phyloP scores from a whole-genome alignment of 2,329 filamentous ascomycete genomes.

The Orbilia quercus region DNA sequence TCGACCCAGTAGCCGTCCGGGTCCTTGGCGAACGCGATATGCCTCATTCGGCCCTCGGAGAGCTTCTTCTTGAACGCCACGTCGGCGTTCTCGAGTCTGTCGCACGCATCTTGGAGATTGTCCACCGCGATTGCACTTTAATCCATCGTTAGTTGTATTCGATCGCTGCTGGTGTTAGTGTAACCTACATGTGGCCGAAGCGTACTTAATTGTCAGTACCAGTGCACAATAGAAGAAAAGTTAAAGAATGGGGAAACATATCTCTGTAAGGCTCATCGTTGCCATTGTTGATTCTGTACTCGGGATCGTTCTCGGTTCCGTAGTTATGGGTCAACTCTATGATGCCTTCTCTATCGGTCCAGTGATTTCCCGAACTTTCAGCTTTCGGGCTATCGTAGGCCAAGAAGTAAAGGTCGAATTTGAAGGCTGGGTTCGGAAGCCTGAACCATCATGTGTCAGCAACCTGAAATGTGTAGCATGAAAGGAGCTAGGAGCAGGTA shows the following conservation, averaged over 20 bases:
- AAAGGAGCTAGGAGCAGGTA: not conserved
- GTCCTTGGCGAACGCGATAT: constrained; percentile 88
- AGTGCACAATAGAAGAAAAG: not conserved
- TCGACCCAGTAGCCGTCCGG: constrained; percentile 91
- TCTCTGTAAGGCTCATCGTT: constrained; percentile 80
- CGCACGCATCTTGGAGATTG: constrained; percentile 80
- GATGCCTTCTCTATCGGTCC: constrained; percentile 85
- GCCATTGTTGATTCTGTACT: constrained; percentile 85
- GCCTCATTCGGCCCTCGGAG: constrained; percentile 82
- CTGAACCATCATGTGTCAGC: constrained; percentile 12
- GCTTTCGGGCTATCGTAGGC: constrained; percentile 83
- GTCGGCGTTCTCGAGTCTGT: constrained; percentile 87
- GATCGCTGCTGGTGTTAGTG: not conserved
- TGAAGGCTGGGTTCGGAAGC: constrained; percentile 78
- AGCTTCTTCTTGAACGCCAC: constrained; percentile 97
- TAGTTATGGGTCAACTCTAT: constrained; percentile 82
- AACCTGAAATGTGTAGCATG: not conserved
- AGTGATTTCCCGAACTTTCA: constrained; percentile 77
- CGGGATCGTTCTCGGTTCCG: constrained; percentile 84
- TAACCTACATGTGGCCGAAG: constrained; percentile 60
- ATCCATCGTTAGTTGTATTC: not conserved
- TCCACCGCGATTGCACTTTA: constrained; percentile 64
- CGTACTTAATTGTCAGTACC: constrained; percentile 57
- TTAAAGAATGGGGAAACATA: constrained; percentile 51
- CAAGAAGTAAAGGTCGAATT: constrained; percentile 96